Base-by-base conservation (phyloP, 1,284 basidiomycete species). In the Cryptococcus sp. region DNA sequence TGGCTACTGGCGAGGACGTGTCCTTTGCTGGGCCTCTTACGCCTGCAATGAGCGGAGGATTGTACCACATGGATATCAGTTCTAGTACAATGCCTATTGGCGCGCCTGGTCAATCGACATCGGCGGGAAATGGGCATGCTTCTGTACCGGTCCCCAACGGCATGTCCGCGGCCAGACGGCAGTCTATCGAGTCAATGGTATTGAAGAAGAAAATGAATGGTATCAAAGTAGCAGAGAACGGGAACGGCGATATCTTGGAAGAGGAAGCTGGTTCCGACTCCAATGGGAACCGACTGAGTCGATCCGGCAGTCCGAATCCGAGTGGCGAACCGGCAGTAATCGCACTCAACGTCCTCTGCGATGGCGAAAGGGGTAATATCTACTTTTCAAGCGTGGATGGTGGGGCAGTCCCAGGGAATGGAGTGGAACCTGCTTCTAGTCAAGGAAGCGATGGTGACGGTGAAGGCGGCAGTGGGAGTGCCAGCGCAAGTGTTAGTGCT, bases 21-120 rank as follows among this genome's bases (percentile, higher is more conserved):
- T 40, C 54, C 5, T 61, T 72, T 2, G 72, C 73, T n/a, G 73
- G 73, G 13, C 70, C 72, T 5, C 54, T 74, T 13, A 75, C 70
- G 5, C 72, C 72, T 4, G 72, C 69, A 2, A 16, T 62, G 15
- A 48, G 54, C 5, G 55, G 57, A 41, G 52, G 34, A 38, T 46
- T 11, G 46, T 53, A 44, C 52, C 44, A 5, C 44, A 48, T 52
- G 52, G 58, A 58, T 40, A 50, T 61, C 39, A 52, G 51, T 25
- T 52, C 48, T 13, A 48, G 55, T 8, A 57, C 53, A 20, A 54
- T 58, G 56, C 56, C 56, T 7, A 50, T 56, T 13, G 55, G 55
- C 3, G 16, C 39, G 23, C 19, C n/a, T 20, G 22, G 17, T 19
- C 39, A 5, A 25, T 34, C 34, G n/a, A 44, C 38, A 19, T 10